phyloP scores from a whole-genome alignment of 2,329 filamentous ascomycete genomes.

The Ophiostoma tasmaniense region DNA sequence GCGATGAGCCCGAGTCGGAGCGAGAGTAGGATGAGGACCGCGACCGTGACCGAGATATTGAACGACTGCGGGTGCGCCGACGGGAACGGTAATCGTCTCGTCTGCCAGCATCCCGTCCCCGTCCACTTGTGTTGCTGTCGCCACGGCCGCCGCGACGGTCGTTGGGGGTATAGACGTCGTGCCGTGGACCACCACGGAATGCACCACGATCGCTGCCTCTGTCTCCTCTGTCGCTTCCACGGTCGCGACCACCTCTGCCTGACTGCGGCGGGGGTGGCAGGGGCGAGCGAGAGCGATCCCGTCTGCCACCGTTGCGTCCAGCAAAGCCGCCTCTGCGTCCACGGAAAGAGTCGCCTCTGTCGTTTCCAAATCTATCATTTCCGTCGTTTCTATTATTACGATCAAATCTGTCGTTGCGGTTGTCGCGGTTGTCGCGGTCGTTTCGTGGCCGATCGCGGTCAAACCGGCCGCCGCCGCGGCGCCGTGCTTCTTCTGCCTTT shows the following conservation, averaged over 20 bases:
- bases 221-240: conserved; percentile 35
- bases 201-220: conserved; percentile 25
- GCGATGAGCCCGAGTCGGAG: conserved; percentile 32
- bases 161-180: conserved; percentile 47
- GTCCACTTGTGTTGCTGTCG: conserved; percentile 29
- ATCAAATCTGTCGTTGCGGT: conserved; percentile 6
- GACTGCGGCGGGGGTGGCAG: conserved; percentile 20
- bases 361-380: conserved; percentile 23
- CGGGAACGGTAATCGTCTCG: conserved; percentile 16
- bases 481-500: conserved; percentile 59
- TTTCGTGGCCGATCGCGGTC: conserved; percentile 33
- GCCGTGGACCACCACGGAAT: conserved; percentile 25
- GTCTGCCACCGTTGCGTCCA: conserved; percentile 38
- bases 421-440: not conserved
- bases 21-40: conserved; percentile 21
- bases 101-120: not conserved
- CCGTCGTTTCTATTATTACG: conserved; percentile 35
- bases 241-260: conserved; percentile 34
- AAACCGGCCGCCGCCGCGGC: conserved; percentile 47
- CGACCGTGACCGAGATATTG: conserved; percentile 26
- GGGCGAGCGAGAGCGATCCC: conserved; percentile 44
- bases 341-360: conserved; percentile 28
- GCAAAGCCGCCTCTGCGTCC: conserved; percentile 41
- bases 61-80: conserved; percentile 22
- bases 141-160: conserved; percentile 33